These are phyloP conservation scores for Cercospora sp. DNA, from an alignment of 2,329 filamentous ascomycete genomes.

Conservation along the genomic window DNA sequence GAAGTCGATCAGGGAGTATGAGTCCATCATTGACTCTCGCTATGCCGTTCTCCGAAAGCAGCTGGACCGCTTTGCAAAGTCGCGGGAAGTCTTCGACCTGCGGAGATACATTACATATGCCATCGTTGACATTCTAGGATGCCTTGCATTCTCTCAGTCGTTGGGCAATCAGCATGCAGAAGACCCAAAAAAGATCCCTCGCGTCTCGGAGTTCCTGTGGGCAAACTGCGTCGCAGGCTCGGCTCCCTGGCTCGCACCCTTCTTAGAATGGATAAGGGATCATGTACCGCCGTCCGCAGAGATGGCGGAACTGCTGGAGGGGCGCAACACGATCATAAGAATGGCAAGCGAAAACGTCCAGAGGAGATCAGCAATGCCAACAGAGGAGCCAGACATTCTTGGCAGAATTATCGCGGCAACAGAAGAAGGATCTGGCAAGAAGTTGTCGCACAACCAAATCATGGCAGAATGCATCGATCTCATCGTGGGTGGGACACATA, in stretches of 20 bases:
- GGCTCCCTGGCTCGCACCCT: neutral
- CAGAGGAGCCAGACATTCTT: neutral
- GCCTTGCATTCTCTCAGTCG: slow-evolving; percentile 3
- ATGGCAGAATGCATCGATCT: neutral
- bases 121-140: slow-evolving; percentile 13
- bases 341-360: neutral
- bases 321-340: neutral
- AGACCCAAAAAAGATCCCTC: slow-evolving; percentile 8
- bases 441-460: neutral
- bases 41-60: neutral
- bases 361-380: neutral
- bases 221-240: neutral
- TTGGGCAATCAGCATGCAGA: slow-evolving; percentile 11
- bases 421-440: neutral
- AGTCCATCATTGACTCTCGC: slow-evolving; percentile 10
- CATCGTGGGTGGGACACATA: slow-evolving; percentile 12
- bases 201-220: slow-evolving; percentile 5
- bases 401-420: slow-evolving; percentile 2
- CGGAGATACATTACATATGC: slow-evolving; percentile 4
- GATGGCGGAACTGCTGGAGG: neutral
- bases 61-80: neutral
- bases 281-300: neutral
- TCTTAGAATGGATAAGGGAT: slow-evolving; percentile 7
- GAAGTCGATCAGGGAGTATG: neutral
- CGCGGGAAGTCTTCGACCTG: slow-evolving; percentile 6